Base-by-base conservation (phyloP, 306 rosid genomes). In the Macrotyloma uniflorum region DNA sequence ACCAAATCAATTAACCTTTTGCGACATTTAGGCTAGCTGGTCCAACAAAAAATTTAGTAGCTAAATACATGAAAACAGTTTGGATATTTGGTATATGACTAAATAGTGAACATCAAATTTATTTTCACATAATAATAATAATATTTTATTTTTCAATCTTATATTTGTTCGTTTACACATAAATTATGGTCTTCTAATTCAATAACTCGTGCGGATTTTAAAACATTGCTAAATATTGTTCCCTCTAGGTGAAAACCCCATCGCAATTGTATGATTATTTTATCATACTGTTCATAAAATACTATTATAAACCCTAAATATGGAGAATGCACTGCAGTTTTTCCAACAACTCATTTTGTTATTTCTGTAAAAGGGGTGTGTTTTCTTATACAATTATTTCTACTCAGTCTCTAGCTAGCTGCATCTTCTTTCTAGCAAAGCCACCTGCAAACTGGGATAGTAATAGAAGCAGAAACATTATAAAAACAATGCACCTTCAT, bases 341-440 rank as follows among this genome's bases (percentile, higher is more conserved):
- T 16, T n/a, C 8, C 9, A n/a, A 50, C 23, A 50, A 50, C 55
- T 19, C 58, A 10, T 20, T 19, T 8, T 8, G 5, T 10, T 55
- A 23, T 23, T 20, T 54, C 16, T 22, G 30, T 54, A 20, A 54
- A 47, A 54, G 61, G 7, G 59, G 15, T 53, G 59, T 53, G 59
- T 4, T 7, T 50, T n/a, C 16, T n/a, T n/a, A 16, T 19, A 47
- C 53, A 5, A 15, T 47, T 49, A n/a, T 49, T 51, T 51, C 5
- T 18, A 18, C 10, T 8, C 26, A 4, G 24, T 51, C 6, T 51
- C 59, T 19, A 23, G 24, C 58, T 11, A 51, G 26, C 26, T 51
- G 13, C 58, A 51, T 53, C 23, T n/a, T 49, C 55, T 50, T 50
- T 45, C 35, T 40, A 43, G 74, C 74, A 45, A 24, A 70, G 45